These are phyloP conservation scores for Rhizophagus clarus DNA, from an alignment of 192 early-diverging fungal species.

Conservation along the genomic window DNA sequence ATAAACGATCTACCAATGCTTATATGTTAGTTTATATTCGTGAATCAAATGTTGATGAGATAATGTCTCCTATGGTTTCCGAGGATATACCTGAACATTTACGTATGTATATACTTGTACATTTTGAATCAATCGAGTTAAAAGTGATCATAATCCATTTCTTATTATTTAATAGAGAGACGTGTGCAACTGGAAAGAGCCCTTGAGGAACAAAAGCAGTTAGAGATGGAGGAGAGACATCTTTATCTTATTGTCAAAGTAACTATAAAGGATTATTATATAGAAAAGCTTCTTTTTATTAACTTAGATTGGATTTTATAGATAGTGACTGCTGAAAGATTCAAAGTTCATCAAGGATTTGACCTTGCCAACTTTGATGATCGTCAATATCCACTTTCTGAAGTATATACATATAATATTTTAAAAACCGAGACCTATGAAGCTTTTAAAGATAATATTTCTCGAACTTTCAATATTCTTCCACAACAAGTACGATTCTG, in stretches of 20 bases:
- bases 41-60: slow-evolving; percentile 66
- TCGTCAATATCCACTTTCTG: slow-evolving; percentile 38
- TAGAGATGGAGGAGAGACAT: slow-evolving; percentile 73
- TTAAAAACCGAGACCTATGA: slow-evolving; percentile 59
- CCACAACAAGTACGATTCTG: slow-evolving; percentile 75
- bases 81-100: slow-evolving; percentile 86
- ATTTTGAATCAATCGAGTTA: not conserved
- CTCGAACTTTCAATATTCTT: slow-evolving; percentile 45
- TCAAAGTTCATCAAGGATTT: slow-evolving; percentile 77
- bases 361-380: slow-evolving; percentile 82
- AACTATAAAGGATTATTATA: slow-evolving; percentile 18
- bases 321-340: slow-evolving; percentile 69
- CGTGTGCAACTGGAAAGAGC: slow-evolving; percentile 69
- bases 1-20: slow-evolving; percentile 85
- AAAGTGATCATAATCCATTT: no score
- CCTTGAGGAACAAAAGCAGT: slow-evolving; percentile 56
- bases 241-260: slow-evolving; percentile 66
- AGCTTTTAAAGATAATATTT: slow-evolving; percentile 56
- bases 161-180: slow-evolving; percentile 29
- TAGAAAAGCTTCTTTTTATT: not conserved
- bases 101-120: slow-evolving; percentile 33
- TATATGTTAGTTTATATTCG: slow-evolving; percentile 99
- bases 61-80: slow-evolving; percentile 66
- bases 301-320: slow-evolving; percentile 17
- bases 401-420: slow-evolving; percentile 45